Conservation (phyloP, 2,329 filamentous ascomycete species). For the Fusarium sp. region DNA sequence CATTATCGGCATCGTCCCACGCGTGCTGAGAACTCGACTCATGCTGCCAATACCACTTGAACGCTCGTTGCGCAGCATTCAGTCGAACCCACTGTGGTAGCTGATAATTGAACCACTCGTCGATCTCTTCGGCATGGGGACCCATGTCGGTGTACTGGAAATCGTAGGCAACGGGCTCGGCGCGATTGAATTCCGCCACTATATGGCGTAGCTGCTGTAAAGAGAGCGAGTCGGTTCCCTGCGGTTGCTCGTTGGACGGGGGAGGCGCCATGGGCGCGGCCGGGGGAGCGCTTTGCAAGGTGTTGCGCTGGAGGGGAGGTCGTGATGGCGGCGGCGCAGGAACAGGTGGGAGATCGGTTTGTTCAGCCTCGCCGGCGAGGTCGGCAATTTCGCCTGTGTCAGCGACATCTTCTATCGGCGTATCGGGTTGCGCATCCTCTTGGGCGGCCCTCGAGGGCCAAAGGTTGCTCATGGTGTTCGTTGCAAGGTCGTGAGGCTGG, state of each 20-base stretch:
- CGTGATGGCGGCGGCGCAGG: conserved; percentile 49
- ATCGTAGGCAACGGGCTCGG: conserved; percentile 83
- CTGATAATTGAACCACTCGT: conserved; percentile 98
- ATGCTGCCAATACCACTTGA: conserved; percentile 81
- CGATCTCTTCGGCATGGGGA: conserved; percentile 86
- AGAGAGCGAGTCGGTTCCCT: conserved; percentile 78
- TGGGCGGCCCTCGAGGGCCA: conserved; percentile 59
- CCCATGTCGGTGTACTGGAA: conserved; percentile 85
- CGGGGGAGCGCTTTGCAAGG: conserved; percentile 46
- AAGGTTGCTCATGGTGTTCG: conserved; percentile 61
- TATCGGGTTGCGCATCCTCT: conserved; percentile 51
- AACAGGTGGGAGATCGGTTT: conserved; percentile 56
- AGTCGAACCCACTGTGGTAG: conserved; percentile 88
- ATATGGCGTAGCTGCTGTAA: conserved; percentile 80
- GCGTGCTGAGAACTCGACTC: conserved; percentile 59
- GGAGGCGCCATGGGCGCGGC: conserved; percentile 51
- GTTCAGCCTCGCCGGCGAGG: conserved; percentile 55
- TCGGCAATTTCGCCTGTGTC: conserved; percentile 59
- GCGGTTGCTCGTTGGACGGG: conserved; percentile 53
- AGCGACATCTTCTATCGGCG: conserved; percentile 57
- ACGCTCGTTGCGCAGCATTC: conserved; percentile 80
- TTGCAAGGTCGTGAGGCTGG: conserved; percentile 36
- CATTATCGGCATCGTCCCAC: conserved; percentile 77
- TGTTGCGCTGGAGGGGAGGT: conserved; percentile 52
- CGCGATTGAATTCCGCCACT: conserved; percentile 79